Evolutionary conservation across 225 moss, liverwort and hornwort genomes (phyloP), one percentile per base, ranked within the genome.

Genomic region (Ulota crispa): DNA sequence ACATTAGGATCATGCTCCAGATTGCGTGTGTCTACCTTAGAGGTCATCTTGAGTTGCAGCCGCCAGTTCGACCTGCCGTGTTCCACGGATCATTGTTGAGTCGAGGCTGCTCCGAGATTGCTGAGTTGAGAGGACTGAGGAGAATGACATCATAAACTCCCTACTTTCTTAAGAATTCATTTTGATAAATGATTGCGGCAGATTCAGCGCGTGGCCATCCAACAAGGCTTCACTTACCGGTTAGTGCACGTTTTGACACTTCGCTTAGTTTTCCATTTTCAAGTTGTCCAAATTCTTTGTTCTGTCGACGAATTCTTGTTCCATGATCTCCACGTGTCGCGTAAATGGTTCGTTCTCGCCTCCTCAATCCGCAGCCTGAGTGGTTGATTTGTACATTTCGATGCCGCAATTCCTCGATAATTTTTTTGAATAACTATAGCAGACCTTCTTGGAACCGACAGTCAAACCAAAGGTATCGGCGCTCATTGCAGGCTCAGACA

Each of bases 291-390:
- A 32, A 72, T 62, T 62, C 61, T 32, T 11, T 9, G n/a, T 59
- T 67, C 47, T 36, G 12, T 10, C 43, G 39, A 14, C 26, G 45
- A 26, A 18, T 45, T 69, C 62, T 36, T 8, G 50, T 30, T 43
- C 4, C 4, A 34, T 15, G 23, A 21, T 36, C n/a, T 78, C 56
- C 79, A 82, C 70, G 45, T 79, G 75, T 81, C 45, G 6, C 19
- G 0, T 16, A 36, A 20, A 26, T 27, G 37, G 36, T 8, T 32
- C 66, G 11, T 55, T 45, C 11, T 73, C 20, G 50, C 4, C 50
- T 26, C 19, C 41, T 68, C 19, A 61, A 6, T 57, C 13, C 6
- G 31, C 77, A 81, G 26, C 34, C 27, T 50, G 13, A 16, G 31
- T 41, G 26, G 18, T 57, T 4, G 2, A 0, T 67, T 78, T 66